phyloP scores from a whole-genome alignment of 2,329 filamentous ascomycete species.

The Xylariaceae sp. region DNA sequence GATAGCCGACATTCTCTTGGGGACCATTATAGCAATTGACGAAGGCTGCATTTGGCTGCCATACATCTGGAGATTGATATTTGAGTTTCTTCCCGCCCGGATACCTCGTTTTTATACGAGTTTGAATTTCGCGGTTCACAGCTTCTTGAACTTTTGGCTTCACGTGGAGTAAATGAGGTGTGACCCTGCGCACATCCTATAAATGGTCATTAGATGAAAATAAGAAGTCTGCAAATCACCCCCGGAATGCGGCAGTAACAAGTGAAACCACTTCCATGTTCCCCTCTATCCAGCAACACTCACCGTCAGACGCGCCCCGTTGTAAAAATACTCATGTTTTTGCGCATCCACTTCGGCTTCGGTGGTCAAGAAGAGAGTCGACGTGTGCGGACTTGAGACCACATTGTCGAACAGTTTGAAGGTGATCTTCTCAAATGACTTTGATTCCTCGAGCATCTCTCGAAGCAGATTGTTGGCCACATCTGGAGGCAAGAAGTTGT shows the following conservation, averaged over 20 bases:
- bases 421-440: constrained; percentile 64
- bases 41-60: constrained; percentile 86
- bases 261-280: too few relatives aligned
- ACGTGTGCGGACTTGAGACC: constrained; percentile 80
- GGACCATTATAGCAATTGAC: constrained; percentile 91
- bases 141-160: constrained; percentile 65
- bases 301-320: constrained; percentile 68
- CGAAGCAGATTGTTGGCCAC: constrained; percentile 69
- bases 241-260: background rate
- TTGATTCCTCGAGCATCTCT: constrained; percentile 72
- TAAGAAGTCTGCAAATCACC: background rate
- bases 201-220: constrained; percentile 1
- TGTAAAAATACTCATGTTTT: constrained; percentile 80
- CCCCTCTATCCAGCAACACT: constrained; percentile 17
- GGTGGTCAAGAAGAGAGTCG: constrained; percentile 76
- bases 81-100: constrained; percentile 68
- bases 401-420: constrained; percentile 89
- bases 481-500: constrained; percentile 75
- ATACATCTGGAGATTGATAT: constrained; percentile 68
- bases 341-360: constrained; percentile 65
- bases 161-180: constrained; percentile 68
- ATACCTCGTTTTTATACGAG: constrained; percentile 65
- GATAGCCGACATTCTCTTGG: constrained; percentile 81
- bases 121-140: constrained; percentile 74
- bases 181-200: constrained; percentile 72